Base-by-base conservation (phyloP, 2,329 filamentous ascomycete genomes). In the Colletotrichum costaricense region DNA sequence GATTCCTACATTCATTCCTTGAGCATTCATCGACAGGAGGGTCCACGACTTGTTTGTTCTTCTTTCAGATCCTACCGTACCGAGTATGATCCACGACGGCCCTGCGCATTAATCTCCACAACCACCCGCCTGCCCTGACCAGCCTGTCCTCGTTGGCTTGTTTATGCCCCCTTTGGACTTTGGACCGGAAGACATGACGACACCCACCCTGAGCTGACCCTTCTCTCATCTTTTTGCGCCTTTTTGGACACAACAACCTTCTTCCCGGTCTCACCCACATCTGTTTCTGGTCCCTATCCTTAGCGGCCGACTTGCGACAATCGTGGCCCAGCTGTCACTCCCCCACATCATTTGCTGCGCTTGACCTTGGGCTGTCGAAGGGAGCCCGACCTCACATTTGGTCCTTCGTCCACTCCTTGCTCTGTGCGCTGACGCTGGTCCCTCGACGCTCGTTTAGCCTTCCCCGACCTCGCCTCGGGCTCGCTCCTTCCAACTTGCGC, bases 101-200 rank as follows among this genome's bases (percentile, higher is more conserved):
- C 42, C 46, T 64, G 46, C 49, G 62, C 62, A 64, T 55, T 26
- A n/a, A 64, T 55, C 46, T 35, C 49, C 49, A 63, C 46, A 28
- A 49, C 62, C 46, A 33, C 62, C 46, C 14, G 30, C 49, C 22
- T 64, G 24, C 49, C 28, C 26, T 54, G 62, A 26, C 62, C n/a
- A 16, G 46, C 49, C 30, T 38, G 12, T 64, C 62, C 49, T 64
- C 30, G 30, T 55, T 54, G 42, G 62, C 62, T 64, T 64, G 30
- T 28, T 64, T 64, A 38, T 62, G 38, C 56, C 65, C 42, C 60
- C 63, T 63, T 72, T 73, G 49, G 57, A 63, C 35, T 58, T 72
- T 73, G 49, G 57, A 63, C 35, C 68, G 22, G 42, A 63, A 72
- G 68, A 72, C 26, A 74, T 74, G 72, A 74, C 72, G 72, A 72